Evolutionary conservation across 1,284 basidiomycete species (phyloP).

Genomic region (Mycena sp.): DNA sequence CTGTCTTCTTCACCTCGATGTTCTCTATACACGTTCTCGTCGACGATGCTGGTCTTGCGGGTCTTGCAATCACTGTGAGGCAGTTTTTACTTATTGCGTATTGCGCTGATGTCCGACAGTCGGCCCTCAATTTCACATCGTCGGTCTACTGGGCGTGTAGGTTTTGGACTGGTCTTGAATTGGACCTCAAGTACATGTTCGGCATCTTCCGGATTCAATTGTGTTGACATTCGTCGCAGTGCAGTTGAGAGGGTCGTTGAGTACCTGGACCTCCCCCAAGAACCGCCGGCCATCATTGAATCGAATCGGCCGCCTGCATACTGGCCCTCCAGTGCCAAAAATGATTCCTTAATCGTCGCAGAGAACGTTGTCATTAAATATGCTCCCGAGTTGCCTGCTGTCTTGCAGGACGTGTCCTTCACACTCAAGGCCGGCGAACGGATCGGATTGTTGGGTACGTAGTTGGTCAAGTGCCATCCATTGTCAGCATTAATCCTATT

Average conservation of each 20-base stretch:
- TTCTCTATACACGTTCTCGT: constrained; percentile 68
- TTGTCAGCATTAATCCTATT: not conserved
- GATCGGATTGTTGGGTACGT: constrained; percentile 76
- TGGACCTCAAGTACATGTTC: too few species aligned
- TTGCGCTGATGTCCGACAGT: too few species aligned
- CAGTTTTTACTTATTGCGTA: too few species aligned
- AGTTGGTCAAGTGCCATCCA: not conserved
- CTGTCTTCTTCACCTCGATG: constrained; percentile 69
- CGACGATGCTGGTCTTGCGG: constrained; percentile 74
- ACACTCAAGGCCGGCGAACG: constrained; percentile 69
- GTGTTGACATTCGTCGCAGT: constrained; percentile 45
- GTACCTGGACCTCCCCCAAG: constrained; percentile 79
- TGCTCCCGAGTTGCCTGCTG: constrained; percentile 75
- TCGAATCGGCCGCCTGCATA: constrained; percentile 70
- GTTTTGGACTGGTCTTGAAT: too few species aligned
- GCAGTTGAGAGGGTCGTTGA: constrained; percentile 82
- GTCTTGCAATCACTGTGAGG: constrained; percentile 49
- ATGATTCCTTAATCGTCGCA: constrained; percentile 55
- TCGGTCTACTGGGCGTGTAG: too few species aligned
- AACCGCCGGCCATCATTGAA: constrained; percentile 70
- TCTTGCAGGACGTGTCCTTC: constrained; percentile 83
- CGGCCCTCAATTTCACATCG: too few species aligned
- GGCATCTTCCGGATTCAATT: too few species aligned
- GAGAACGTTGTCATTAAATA: constrained; percentile 77
- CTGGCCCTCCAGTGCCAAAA: constrained; percentile 74